Percentiles rank a stretch among this genome's conserved stretches.
Conservation (phyloP, 2,329 filamentous ascomycete genomes). For the Apiospora pterosperma region DNA sequence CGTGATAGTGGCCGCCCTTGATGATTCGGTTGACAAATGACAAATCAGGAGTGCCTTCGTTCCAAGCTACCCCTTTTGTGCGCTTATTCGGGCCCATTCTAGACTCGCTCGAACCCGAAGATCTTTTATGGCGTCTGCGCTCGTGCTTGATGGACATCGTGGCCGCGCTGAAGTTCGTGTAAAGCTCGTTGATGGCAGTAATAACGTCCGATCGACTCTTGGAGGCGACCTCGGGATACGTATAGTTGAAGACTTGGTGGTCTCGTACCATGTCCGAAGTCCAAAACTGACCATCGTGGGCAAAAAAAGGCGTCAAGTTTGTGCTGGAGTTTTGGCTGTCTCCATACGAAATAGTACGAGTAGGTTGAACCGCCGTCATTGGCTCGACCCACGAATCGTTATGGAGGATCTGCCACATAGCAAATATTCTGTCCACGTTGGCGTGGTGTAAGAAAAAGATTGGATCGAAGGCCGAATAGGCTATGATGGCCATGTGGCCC, state of each 20-base stretch:
- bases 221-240: conserved; percentile 63
- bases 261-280: conserved; percentile 60
- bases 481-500: conserved; percentile 64
- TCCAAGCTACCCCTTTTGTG: neutral
- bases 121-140: neutral
- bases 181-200: conserved; percentile 23
- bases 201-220: conserved; percentile 27
- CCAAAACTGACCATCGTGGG: conserved; percentile 61
- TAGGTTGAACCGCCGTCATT: conserved; percentile 50
- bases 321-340: conserved; percentile 53
- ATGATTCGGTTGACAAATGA: neutral
- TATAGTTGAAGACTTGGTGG: conserved; percentile 65
- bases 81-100: neutral
- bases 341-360: conserved; percentile 57
- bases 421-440: conserved; percentile 72
- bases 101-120: neutral
- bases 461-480: conserved; percentile 75
- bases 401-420: conserved; percentile 75
- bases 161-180: conserved; percentile 14
- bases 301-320: conserved; percentile 65
- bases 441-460: conserved; percentile 75
- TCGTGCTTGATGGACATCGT: neutral
- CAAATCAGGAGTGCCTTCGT: neutral
- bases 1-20: conserved; percentile 37
- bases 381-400: conserved; percentile 64